phyloP scores from a whole-genome alignment of 2,329 filamentous ascomycete species.

The Botrytis medusae region DNA sequence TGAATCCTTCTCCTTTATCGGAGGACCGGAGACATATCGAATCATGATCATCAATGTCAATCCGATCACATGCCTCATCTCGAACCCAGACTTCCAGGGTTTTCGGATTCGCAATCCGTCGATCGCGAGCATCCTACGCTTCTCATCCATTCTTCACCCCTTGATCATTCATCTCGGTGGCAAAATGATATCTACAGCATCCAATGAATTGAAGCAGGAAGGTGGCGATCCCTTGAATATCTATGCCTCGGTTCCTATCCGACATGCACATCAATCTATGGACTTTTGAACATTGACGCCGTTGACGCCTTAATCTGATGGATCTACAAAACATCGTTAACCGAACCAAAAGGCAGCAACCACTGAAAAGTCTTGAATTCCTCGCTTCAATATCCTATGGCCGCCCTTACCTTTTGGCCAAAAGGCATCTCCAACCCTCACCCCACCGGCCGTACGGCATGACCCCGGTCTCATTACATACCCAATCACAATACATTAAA shows the following conservation, averaged over 20 bases:
- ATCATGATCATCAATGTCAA: neutral
- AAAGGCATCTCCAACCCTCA: neutral
- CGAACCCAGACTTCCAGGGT: neutral
- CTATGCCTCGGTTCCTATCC: neutral
- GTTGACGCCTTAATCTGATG: slow-evolving; percentile 11
- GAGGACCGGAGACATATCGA: neutral
- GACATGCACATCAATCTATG: neutral
- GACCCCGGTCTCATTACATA: slow-evolving; percentile 21
- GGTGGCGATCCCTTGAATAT: neutral
- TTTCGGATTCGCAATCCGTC: slow-evolving; percentile 5
- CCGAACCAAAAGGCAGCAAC: neutral
- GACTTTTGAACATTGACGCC: neutral
- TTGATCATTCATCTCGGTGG: neutral
- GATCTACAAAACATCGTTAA: neutral
- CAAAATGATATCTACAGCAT: neutral
- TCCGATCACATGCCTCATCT: neutral
- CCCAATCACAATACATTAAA: slow-evolving; percentile 12
- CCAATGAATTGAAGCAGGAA: neutral
- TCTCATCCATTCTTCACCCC: neutral
- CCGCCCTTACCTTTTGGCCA: slow-evolving; percentile 4
- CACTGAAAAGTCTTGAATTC: neutral
- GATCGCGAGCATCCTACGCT: neutral
- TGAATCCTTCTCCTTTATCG: neutral
- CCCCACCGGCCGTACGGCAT: slow-evolving; percentile 16
- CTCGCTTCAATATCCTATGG: slow-evolving; percentile 16